Base-by-base conservation (phyloP, 1,139 yeast species). In the Candida dubliniensis region DNA sequence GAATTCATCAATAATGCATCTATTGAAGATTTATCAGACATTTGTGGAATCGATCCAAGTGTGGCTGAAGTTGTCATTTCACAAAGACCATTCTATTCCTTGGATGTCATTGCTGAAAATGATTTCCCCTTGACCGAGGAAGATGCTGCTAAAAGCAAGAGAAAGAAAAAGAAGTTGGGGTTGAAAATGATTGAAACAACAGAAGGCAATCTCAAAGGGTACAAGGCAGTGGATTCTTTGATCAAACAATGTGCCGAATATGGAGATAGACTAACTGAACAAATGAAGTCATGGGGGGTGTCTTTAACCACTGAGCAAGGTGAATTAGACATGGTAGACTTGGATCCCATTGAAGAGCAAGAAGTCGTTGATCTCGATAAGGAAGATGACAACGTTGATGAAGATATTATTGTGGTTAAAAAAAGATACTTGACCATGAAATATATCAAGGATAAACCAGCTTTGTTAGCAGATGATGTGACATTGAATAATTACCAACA, bases 221-320 rank as follows among this genome's bases (percentile, higher is more conserved):
- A 93, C 60, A 85, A 84, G 50, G 98, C 99, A 0, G 96, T 93
- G 32, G 98, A 93, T 57, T 85, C 95, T 23, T 72, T 95, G 53
- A 88, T 95, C 47, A 82, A 83, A 51, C 80, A 82, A 54, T 95
- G 99, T 67, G 82, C 91, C 10, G 78, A 79, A 26, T 84, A 87
- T 52, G 96, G 98, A 42, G 71, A 74, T 8, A 66, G 72, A 10
- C 87, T 95, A 45, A 76, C 90, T 2, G 64, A 69, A 8, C 95
- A 89, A 50, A 88, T 93, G 71, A 73, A 74, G 40, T 72, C 76
- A 47, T 93, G 99, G 99, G 98, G 98, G 25, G 88, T 90, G 9
- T 73, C 80, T 36, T 75, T 82, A 5, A 76, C 79, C 30, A 89
- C 87, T 10, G 74, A 86, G 82, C 74, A 86, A 82, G 47, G 88